phyloP scores from a whole-genome alignment of 306 rosid genomes.

The Vigna radiata region DNA sequence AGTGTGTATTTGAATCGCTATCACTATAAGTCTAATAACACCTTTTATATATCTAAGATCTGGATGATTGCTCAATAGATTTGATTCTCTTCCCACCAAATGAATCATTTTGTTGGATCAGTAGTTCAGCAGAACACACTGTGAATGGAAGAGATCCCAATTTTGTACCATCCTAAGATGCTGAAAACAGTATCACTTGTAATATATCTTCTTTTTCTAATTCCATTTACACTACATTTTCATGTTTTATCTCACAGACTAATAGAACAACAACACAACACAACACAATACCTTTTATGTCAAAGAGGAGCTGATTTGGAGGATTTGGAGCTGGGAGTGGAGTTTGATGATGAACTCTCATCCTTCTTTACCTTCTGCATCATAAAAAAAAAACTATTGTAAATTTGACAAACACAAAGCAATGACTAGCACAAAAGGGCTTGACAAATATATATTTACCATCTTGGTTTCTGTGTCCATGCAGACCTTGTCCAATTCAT shows the following conservation, averaged over 20 bases:
- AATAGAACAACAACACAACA: background rate
- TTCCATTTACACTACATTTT: conserved; percentile 16
- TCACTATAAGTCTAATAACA: background rate
- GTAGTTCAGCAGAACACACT: background rate
- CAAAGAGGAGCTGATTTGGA: conserved; percentile 42
- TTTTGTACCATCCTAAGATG: background rate
- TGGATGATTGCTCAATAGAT: conserved; percentile 29
- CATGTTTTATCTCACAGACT: conserved; percentile 18
- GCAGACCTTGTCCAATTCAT: conserved; percentile 69
- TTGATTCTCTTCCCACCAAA: conserved; percentile 14
- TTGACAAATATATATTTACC: background rate
- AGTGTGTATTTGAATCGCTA: conserved; percentile 17
- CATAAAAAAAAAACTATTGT: conserved; percentile 4
- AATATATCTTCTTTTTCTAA: conserved; percentile 31
- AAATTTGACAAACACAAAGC: background rate
- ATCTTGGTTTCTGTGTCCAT: conserved; percentile 43
- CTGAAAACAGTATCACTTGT: background rate
- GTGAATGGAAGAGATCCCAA: background rate
- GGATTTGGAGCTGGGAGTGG: conserved; percentile 51
- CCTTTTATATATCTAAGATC: conserved; percentile 1
- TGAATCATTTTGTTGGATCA: conserved; percentile 2
- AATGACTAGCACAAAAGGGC: background rate
- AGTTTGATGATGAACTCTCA: conserved; percentile 44
- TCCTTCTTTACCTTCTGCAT: conserved; percentile 53
- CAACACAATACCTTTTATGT: conserved; percentile 16